Percentiles rank a stretch among this genome's conserved stretches.
Evolutionary conservation across 495 filamentous ascomycete genomes (phyloP).

Genomic region (Chaetomium tenue): DNA sequence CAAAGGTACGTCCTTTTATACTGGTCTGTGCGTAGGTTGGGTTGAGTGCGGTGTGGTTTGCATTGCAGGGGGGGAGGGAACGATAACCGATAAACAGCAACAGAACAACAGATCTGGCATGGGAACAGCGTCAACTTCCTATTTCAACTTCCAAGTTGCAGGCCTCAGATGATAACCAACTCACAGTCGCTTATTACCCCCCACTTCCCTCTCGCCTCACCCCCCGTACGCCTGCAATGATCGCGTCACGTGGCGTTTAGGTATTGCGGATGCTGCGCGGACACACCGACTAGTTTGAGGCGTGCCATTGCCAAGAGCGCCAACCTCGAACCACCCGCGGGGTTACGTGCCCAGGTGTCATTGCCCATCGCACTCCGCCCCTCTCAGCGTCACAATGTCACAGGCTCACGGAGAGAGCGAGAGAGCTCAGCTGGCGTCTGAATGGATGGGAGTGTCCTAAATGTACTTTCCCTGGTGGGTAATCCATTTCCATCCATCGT

Average conservation of each 20-base stretch:
- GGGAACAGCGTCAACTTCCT: no score
- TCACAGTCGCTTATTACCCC: neutral
- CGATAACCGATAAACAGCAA: neutral
- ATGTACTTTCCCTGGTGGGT: no score
- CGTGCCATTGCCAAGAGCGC: constrained; percentile 18
- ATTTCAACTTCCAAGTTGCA: neutral
- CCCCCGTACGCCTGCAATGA: neutral
- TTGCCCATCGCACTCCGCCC: neutral
- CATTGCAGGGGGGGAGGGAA: neutral
- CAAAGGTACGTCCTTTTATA: constrained; percentile 6
- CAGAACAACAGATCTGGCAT: no score
- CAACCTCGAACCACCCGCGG: neutral
- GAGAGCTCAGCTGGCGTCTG: no score
- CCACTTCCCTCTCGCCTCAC: neutral
- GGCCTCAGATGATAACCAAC: neutral
- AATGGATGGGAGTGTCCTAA: no score
- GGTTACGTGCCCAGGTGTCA: neutral
- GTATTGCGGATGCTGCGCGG: neutral
- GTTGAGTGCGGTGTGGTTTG: neutral
- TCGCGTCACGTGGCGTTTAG: constrained; percentile 7
- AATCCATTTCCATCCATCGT: no score
- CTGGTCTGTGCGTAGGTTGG: constrained; percentile 19
- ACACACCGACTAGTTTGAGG: constrained; percentile 7
- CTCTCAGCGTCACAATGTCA: neutral
- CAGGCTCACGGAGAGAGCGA: neutral